Percentiles rank a stretch among this genome's conserved stretches.
phyloP scores from a whole-genome alignment of 352 stramenopile genomes.

The Peronosclerospora sorghi region DNA sequence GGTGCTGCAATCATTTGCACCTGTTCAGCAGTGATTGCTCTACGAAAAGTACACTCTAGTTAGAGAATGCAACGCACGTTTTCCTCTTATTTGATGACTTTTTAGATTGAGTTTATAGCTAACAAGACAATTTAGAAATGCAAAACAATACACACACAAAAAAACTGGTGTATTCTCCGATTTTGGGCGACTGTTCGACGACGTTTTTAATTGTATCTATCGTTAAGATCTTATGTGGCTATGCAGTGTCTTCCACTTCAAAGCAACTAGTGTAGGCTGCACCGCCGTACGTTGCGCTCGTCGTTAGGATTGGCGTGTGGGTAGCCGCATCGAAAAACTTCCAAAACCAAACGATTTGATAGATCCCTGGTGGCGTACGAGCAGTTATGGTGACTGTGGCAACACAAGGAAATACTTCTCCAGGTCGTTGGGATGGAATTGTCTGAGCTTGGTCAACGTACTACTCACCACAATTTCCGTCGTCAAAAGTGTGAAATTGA shows the following conservation, averaged over 20 bases:
- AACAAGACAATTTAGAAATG: conserved; percentile 1
- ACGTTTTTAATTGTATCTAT: too few species aligned
- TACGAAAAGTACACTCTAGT: conserved; percentile 35
- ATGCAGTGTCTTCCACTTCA: conserved; percentile 34
- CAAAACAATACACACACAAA: neutral
- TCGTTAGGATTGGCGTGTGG: conserved; percentile 34
- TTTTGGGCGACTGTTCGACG: too few species aligned
- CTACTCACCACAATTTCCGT: conserved; percentile 46
- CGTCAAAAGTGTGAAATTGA: conserved; percentile 57
- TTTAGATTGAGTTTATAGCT: conserved; percentile 8
- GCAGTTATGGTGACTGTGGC: conserved; percentile 31
- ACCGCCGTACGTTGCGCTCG: conserved; percentile 33
- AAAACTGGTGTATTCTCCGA: too few species aligned
- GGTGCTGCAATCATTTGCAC: conserved; percentile 59
- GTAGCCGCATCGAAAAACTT: conserved; percentile 48
- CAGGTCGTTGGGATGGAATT: conserved; percentile 29
- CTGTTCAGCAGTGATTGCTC: conserved; percentile 45
- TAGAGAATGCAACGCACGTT: conserved; percentile 4
- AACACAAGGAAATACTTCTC: conserved; percentile 44
- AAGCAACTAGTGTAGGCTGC: conserved; percentile 57
- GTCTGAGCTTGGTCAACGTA: conserved; percentile 26
- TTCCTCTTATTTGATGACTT: conserved; percentile 1
- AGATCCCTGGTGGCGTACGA: conserved; percentile 31
- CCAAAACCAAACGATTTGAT: conserved; percentile 69
- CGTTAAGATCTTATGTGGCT: too few species aligned